These are phyloP conservation scores for Primulina eburnea DNA, from an alignment of 257 asterid genomes.

Conservation along the genomic window DNA sequence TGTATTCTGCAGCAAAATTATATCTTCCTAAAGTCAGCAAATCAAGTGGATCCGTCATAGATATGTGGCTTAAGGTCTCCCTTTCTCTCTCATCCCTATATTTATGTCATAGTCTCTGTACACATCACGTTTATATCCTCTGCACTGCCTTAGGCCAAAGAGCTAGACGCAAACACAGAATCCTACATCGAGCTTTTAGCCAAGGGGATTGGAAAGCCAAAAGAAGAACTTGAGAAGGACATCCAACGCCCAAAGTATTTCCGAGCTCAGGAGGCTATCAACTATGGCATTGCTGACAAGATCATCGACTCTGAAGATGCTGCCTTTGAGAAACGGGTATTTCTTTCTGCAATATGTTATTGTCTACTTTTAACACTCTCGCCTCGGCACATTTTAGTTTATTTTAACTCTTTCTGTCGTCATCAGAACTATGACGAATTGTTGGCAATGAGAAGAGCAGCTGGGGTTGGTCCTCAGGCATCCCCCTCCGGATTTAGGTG, in stretches of 20 bases:
- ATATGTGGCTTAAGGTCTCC: constrained; percentile 93
- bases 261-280: constrained; percentile 72
- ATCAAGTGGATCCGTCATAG: constrained; percentile 76
- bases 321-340: constrained; percentile 81
- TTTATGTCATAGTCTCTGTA: neutral
- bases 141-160: constrained; percentile 60
- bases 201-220: constrained; percentile 76
- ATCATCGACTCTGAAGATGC: constrained; percentile 56
- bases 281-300: constrained; percentile 86
- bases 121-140: constrained; percentile 6
- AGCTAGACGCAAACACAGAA: constrained; percentile 69
- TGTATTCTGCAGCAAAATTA: constrained; percentile 64
- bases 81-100: constrained; percentile 28
- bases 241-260: constrained; percentile 68
- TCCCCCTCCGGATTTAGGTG: constrained; percentile 67
- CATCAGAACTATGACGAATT: constrained; percentile 69
- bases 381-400: neutral
- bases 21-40: constrained; percentile 76
- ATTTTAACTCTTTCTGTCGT: constrained; percentile 16
- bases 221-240: constrained; percentile 80
- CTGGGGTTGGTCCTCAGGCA: constrained; percentile 57
- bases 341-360: neutral
- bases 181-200: constrained; percentile 68
- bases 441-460: constrained; percentile 55
- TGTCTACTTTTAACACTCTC: neutral